Conservation (phyloP, 352 stramenopile species). For the Pythium aristosporum region DNA sequence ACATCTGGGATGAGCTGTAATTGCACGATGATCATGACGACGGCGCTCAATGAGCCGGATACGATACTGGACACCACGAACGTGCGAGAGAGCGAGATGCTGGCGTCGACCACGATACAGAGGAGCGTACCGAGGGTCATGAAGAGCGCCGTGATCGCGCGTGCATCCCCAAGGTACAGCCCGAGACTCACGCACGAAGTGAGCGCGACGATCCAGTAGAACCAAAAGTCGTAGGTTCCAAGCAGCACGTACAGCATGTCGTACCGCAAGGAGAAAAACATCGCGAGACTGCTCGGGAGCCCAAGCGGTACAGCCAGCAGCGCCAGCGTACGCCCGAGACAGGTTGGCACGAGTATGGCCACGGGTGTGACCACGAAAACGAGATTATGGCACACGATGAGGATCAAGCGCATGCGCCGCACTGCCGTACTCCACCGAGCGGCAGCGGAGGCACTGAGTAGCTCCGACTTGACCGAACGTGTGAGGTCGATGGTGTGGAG, state of each 20-base stretch:
- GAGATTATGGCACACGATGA: conserved; percentile 5
- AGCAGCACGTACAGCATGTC: conserved; percentile 18
- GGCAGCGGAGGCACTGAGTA: not conserved
- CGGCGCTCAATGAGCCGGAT: not conserved
- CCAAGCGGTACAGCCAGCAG: not conserved
- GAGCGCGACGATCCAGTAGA: conserved; percentile 15
- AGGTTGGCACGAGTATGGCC: not conserved
- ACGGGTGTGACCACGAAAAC: conserved; percentile 1
- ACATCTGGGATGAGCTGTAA: conserved; percentile 7
- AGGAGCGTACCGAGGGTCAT: conserved; percentile 27
- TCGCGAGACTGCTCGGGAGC: not conserved
- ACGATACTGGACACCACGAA: conserved; percentile 3
- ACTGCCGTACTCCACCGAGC: not conserved
- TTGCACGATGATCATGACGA: not conserved
- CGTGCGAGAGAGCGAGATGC: conserved; percentile 7
- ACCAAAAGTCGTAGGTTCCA: conserved; percentile 18
- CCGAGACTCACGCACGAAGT: conserved; percentile 8
- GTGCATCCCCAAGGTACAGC: conserved; percentile 7
- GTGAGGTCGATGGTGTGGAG: conserved; percentile 7
- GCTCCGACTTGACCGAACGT: conserved; percentile 7
- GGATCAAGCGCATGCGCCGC: not conserved
- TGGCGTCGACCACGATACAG: conserved; percentile 30
- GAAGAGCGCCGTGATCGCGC: conserved; percentile 1
- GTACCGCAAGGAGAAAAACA: conserved; percentile 4
- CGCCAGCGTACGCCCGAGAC: not conserved